A percentile compares a stretch with the other conserved stretches of the same genome.
Conservation (phyloP, 1,284 basidiomycete species). For the Heterobasidion irregulare region DNA sequence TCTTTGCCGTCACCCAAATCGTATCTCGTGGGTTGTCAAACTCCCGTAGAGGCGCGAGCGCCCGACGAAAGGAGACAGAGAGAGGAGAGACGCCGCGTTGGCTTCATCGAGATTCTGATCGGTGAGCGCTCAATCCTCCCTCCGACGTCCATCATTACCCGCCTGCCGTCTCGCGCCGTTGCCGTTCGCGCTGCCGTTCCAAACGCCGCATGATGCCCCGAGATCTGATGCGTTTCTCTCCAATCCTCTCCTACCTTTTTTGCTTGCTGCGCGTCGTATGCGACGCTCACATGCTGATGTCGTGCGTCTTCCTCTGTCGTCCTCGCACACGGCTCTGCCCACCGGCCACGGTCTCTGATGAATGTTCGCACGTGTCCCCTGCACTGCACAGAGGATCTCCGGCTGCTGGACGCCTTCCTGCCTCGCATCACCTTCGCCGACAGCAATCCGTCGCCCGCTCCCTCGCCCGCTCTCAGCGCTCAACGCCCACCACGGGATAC, state of each 20-base stretch:
- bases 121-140: conserved; percentile 16
- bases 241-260: not conserved
- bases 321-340: not conserved
- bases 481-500: not conserved
- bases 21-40: not conserved
- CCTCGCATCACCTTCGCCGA: conserved; percentile 66
- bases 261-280: not conserved
- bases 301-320: conserved; percentile 33
- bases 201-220: too few species aligned
- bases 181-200: too few species aligned
- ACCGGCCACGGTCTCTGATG: too few species aligned
- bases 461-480: not conserved
- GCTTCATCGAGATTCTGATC: not conserved
- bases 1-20: not conserved
- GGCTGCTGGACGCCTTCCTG: conserved; percentile 62
- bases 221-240: not conserved
- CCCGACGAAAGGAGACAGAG: not conserved
- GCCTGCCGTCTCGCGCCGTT: too few species aligned
- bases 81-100: not conserved
- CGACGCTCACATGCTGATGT: not conserved
- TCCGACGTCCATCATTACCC: conserved; percentile 17
- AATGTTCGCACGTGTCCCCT: too few species aligned
- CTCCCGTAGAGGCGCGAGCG: too few species aligned
- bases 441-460: not conserved
- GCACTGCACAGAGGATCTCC: conserved; percentile 47